Conservation (phyloP, 2,329 filamentous ascomycete species). For the Aphanocladium album region DNA sequence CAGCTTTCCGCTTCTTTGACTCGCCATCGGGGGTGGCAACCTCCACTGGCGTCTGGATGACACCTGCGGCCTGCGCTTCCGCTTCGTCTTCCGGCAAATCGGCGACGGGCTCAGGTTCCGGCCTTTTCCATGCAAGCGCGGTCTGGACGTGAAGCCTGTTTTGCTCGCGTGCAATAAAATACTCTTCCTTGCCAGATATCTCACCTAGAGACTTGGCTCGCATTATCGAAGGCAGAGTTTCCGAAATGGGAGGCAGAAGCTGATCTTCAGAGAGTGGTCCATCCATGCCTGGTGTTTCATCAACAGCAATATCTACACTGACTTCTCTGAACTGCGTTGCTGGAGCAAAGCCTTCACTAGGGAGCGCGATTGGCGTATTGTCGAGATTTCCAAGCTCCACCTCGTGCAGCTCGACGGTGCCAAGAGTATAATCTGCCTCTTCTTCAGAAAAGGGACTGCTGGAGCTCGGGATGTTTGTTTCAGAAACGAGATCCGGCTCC, state of each 20-base stretch:
- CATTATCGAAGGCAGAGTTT: background rate
- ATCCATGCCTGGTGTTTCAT: background rate
- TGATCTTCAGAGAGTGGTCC: background rate
- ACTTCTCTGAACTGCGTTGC: background rate
- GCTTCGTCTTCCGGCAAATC: slow-evolving; percentile 4
- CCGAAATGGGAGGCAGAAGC: slow-evolving; percentile 26
- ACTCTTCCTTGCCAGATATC: slow-evolving; percentile 34
- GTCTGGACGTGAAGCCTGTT: slow-evolving; percentile 23
- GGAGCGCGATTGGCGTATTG: background rate
- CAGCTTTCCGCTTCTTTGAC: background rate
- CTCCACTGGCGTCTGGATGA: background rate
- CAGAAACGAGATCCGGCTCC: slow-evolving; percentile 1
- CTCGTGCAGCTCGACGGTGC: background rate
- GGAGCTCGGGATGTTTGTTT: background rate
- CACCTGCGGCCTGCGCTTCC: background rate
- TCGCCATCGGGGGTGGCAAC: background rate
- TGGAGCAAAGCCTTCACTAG: background rate
- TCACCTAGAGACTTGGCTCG: slow-evolving; percentile 15
- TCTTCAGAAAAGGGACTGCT: background rate
- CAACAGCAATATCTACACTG: background rate
- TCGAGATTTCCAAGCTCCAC: background rate
- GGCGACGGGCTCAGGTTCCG: background rate
- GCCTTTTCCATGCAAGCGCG: no score
- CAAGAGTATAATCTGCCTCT: background rate
- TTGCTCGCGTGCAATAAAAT: slow-evolving; percentile 34